Percentiles rank a stretch among this genome's conserved stretches.
Conservation (phyloP, 2,329 filamentous ascomycete genomes). For the Exophiala aquamarina region DNA sequence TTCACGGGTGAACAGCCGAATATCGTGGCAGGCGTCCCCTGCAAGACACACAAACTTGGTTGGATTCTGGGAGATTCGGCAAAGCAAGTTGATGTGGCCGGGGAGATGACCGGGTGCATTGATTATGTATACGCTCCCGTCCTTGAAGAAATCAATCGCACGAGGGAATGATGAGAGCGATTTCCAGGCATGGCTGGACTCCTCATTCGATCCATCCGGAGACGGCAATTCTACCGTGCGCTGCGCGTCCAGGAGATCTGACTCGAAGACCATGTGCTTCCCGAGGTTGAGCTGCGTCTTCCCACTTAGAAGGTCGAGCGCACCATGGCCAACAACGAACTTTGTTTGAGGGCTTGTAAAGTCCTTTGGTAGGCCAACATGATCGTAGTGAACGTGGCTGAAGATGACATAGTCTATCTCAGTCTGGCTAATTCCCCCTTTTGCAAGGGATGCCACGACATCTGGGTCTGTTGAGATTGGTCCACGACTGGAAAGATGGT, state of each 20-base stretch:
- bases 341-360: slow-evolving; percentile 29
- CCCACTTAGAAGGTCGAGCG: slow-evolving; percentile 24
- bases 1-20: slow-evolving; percentile 32
- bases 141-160: slow-evolving; percentile 33
- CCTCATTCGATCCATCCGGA: slow-evolving; percentile 10
- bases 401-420: slow-evolving; percentile 45
- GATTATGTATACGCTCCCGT: slow-evolving; percentile 32
- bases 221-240: slow-evolving; percentile 29
- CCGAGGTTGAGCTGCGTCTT: slow-evolving; percentile 24
- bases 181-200: slow-evolving; percentile 19
- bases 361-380: slow-evolving; percentile 38
- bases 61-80: slow-evolving; percentile 21
- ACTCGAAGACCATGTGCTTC: slow-evolving; percentile 31
- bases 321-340: slow-evolving; percentile 39
- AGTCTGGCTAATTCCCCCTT: slow-evolving; percentile 35
- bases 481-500: slow-evolving; percentile 28
- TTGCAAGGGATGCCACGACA: slow-evolving; percentile 34
- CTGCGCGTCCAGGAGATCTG: slow-evolving; percentile 26
- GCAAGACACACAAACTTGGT: slow-evolving; percentile 32
- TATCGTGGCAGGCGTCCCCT: slow-evolving; percentile 36
- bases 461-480: slow-evolving; percentile 30
- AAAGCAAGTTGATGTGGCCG: slow-evolving; percentile 36
- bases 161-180: slow-evolving; percentile 20
- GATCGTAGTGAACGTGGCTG: slow-evolving; percentile 38
- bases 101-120: slow-evolving; percentile 34